Conservation (phyloP, 2,329 filamentous ascomycete genomes). For the Botryotinia narcissicola region DNA sequence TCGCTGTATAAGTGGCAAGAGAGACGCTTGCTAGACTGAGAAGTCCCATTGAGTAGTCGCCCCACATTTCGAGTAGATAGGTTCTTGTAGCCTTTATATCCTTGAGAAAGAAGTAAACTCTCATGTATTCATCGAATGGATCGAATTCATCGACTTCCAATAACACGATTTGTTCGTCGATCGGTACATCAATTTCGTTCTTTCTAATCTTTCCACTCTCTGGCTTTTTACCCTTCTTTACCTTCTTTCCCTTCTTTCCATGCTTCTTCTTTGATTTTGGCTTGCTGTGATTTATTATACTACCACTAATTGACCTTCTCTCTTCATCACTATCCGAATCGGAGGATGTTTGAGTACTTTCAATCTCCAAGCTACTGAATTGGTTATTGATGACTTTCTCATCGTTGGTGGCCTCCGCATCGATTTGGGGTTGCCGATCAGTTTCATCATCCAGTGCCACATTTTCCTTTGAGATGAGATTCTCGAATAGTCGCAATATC, state of each 20-base stretch:
- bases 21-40: constrained; percentile 34
- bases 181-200: neutral
- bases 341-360: neutral
- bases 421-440: neutral
- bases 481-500: neutral
- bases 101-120: constrained; percentile 41
- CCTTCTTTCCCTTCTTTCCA: neutral
- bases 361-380: neutral
- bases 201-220: neutral
- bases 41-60: constrained; percentile 37
- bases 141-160: constrained; percentile 30
- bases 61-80: constrained; percentile 38
- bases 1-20: constrained; percentile 14
- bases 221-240: neutral
- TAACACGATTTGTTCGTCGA: neutral
- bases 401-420: neutral
- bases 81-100: constrained; percentile 39
- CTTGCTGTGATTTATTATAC: neutral
- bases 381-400: neutral
- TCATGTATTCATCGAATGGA: constrained; percentile 33
- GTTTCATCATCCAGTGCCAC: neutral
- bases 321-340: neutral
- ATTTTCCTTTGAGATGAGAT: neutral
- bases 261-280: neutral
- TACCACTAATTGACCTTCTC: neutral